These are phyloP conservation scores for Tuber microsphaerosporum DNA, from an alignment of 495 filamentous ascomycete species.

Conservation along the genomic window DNA sequence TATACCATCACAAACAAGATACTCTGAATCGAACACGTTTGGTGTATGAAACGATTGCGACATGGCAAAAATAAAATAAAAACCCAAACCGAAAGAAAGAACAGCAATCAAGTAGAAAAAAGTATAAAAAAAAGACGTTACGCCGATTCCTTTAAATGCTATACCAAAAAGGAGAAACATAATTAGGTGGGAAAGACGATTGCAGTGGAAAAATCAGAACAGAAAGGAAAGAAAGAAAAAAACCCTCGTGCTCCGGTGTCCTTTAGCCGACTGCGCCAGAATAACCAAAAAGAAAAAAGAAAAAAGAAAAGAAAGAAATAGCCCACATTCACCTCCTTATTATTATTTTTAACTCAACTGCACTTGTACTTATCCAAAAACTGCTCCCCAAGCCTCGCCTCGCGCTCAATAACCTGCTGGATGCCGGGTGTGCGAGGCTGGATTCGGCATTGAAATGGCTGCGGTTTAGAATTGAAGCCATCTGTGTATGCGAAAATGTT, in stretches of 20 bases:
- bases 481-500: slow-evolving; percentile 54
- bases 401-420: slow-evolving; percentile 26
- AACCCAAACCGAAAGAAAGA: background rate
- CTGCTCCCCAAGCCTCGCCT: slow-evolving; percentile 32
- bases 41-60: background rate
- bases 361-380: slow-evolving; percentile 43
- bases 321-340: background rate
- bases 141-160: slow-evolving; percentile 5
- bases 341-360: slow-evolving; percentile 34
- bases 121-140: background rate
- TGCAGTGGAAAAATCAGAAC: background rate
- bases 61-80: background rate
- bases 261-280: slow-evolving; percentile 3
- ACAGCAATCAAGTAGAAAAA: background rate
- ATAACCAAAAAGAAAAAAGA: background rate
- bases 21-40: background rate
- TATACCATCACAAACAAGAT: background rate
- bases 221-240: background rate
- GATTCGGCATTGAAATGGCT: slow-evolving; percentile 51
- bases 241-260: background rate
- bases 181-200: background rate
- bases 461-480: slow-evolving; percentile 52
- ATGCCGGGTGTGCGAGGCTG: slow-evolving; percentile 41
- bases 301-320: background rate
- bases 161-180: background rate